phyloP scores from a whole-genome alignment of 805 yeast species.

The Pichia insulana region DNA sequence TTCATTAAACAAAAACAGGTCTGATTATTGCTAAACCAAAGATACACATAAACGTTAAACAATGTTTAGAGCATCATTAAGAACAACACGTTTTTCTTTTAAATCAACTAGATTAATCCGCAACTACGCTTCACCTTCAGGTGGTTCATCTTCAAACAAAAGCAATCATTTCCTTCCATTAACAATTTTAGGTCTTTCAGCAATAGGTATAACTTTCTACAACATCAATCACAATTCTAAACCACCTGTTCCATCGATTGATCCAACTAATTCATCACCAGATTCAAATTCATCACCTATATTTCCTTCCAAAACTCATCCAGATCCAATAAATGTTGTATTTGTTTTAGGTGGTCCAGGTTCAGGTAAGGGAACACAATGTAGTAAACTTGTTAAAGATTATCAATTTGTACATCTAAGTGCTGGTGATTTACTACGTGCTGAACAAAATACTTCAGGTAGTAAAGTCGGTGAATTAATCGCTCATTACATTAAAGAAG shows the following conservation, averaged over 20 bases:
- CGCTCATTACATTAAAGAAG: conserved; percentile 76
- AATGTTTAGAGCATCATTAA: background rate
- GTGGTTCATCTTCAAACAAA: conserved; percentile 2
- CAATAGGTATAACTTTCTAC: conserved; percentile 28
- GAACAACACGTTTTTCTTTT: background rate
- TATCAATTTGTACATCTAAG: conserved; percentile 79
- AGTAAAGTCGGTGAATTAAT: conserved; percentile 82
- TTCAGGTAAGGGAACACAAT: conserved; percentile 96
- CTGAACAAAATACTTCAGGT: conserved; percentile 77
- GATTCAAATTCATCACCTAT: conserved; percentile 4
- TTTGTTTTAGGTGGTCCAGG: conserved; percentile 98
- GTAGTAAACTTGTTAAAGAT: conserved; percentile 73
- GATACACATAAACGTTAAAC: no score
- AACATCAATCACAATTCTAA: conserved; percentile 22
- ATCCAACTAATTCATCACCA: conserved; percentile 32
- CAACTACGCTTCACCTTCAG: conserved; percentile 3
- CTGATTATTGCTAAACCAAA: no score
- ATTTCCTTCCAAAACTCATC: conserved; percentile 5
- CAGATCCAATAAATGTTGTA: conserved; percentile 50
- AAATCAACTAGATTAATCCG: conserved; percentile 1
- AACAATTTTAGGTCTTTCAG: conserved; percentile 22
- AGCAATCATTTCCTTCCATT: conserved; percentile 20
- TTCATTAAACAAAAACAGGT: no score
- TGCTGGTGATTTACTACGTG: conserved; percentile 95
- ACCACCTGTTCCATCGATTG: conserved; percentile 28